A percentile compares a stretch with the other conserved stretches of the same genome.
Evolutionary conservation across 2,329 filamentous ascomycete species (phyloP).

Genomic region (Arthrobotrys musiformis): DNA sequence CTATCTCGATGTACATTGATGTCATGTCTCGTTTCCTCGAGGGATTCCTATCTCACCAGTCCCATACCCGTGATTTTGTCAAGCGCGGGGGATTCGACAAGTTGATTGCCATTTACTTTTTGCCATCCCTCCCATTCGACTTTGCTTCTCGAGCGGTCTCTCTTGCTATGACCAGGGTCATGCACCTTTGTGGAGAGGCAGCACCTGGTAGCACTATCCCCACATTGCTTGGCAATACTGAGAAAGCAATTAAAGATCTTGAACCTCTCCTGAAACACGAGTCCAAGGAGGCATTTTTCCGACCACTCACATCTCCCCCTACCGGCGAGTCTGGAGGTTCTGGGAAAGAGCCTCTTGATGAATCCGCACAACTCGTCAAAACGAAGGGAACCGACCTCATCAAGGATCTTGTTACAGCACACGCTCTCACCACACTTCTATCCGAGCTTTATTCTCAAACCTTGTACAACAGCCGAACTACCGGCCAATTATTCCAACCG

Average conservation of each 20-base stretch:
- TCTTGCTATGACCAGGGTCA: slow-evolving; percentile 76
- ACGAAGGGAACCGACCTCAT: slow-evolving; percentile 78
- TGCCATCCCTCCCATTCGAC: slow-evolving; percentile 81
- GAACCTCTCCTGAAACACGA: slow-evolving; percentile 72
- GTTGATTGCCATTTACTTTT: slow-evolving; percentile 82
- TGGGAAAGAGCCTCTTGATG: slow-evolving; percentile 56
- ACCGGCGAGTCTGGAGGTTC: slow-evolving; percentile 60
- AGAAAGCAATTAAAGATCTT: slow-evolving; percentile 75
- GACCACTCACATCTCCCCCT: slow-evolving; percentile 68
- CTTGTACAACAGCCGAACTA: slow-evolving; percentile 73
- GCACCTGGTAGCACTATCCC: slow-evolving; percentile 84
- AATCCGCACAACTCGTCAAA: slow-evolving; percentile 64
- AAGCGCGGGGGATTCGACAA: slow-evolving; percentile 82
- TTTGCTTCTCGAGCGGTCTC: slow-evolving; percentile 75
- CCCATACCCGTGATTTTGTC: slow-evolving; percentile 78
- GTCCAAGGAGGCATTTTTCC: slow-evolving; percentile 73
- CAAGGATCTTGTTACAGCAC: slow-evolving; percentile 80
- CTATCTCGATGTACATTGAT: slow-evolving; percentile 76
- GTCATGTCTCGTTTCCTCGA: slow-evolving; percentile 80
- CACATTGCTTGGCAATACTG: slow-evolving; percentile 78
- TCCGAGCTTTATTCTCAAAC: slow-evolving; percentile 76
- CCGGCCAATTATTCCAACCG: slow-evolving; percentile 73
- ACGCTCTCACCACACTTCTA: slow-evolving; percentile 79
- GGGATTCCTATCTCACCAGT: slow-evolving; percentile 79
- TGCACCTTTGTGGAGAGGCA: slow-evolving; percentile 81